Percentiles rank a stretch among this genome's conserved stretches.
Evolutionary conservation across 371 early-diverging fungal genomes (phyloP).

Genomic region (Zychaea mexicana): DNA sequence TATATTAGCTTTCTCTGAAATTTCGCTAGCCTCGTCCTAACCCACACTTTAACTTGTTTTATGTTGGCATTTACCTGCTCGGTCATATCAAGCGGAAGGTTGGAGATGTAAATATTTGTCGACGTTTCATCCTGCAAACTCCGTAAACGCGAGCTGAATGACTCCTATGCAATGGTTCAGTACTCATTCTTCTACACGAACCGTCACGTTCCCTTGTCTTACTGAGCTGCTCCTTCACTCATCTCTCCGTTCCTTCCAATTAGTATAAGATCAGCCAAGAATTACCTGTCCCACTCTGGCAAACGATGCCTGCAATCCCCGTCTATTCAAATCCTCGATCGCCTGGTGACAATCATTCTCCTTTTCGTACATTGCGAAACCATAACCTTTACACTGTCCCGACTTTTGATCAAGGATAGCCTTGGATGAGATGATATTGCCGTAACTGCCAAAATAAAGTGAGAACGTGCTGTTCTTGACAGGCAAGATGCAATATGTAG

Average conservation of each 20-base stretch:
- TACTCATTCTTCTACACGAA: background rate
- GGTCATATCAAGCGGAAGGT: conserved; percentile 70
- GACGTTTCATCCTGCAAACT: conserved; percentile 76
- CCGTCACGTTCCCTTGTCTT: conserved; percentile 1
- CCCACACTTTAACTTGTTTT: background rate
- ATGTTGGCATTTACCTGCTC: conserved; percentile 65
- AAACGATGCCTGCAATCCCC: conserved; percentile 74
- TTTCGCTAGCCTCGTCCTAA: no score
- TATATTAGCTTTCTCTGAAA: no score
- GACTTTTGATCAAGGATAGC: conserved; percentile 80
- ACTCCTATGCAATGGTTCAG: conserved; percentile 51
- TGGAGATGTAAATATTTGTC: conserved; percentile 85
- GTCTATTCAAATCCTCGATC: conserved; percentile 63
- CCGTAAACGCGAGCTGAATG: conserved; percentile 73
- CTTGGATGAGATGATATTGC: conserved; percentile 80
- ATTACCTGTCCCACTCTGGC: conserved; percentile 66
- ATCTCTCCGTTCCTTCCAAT: background rate
- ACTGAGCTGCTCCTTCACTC: background rate
- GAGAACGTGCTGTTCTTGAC: background rate
- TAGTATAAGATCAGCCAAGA: no score
- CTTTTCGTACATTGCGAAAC: conserved; percentile 87
- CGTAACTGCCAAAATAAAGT: conserved; percentile 47
- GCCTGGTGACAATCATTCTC: conserved; percentile 66
- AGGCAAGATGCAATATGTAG: no score
- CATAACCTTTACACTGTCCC: conserved; percentile 87